A percentile compares a stretch with the other conserved stretches of the same genome.
These are phyloP conservation scores for Silene latifolia DNA, from an alignment of 148 eudicot genomes.

Conservation along the genomic window DNA sequence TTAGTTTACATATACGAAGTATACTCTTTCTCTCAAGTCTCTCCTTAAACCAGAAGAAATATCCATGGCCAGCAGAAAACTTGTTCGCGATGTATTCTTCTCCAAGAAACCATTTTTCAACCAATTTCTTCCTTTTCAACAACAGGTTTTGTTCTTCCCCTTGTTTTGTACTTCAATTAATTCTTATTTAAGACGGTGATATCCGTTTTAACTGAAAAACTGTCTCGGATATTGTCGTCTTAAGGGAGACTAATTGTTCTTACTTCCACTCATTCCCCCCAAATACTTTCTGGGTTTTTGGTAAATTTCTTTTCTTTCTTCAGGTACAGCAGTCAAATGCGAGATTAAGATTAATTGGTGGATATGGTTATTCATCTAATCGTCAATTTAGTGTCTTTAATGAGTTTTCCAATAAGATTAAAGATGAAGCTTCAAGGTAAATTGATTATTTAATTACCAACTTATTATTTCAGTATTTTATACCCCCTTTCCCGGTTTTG, in stretches of 20 bases:
- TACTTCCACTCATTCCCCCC: not conserved
- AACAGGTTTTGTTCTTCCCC: constrained; percentile 9
- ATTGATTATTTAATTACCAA: not conserved
- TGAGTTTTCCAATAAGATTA: constrained; percentile 76
- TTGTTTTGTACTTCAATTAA: not conserved
- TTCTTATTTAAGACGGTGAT: too few relatives aligned
- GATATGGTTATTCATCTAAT: constrained; percentile 32
- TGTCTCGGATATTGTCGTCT: too few relatives aligned
- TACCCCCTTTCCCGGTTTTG: too few relatives aligned
- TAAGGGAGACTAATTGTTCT: too few relatives aligned
- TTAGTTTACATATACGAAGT: too few relatives aligned
- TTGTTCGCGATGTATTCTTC: constrained; percentile 23
- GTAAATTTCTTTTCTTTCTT: not conserved
- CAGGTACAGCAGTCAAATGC: constrained; percentile 23
- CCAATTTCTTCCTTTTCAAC: constrained; percentile 11
- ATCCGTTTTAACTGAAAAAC: not conserved
- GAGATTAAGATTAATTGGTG: constrained; percentile 35
- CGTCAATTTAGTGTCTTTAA: constrained; percentile 81
- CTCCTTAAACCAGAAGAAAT: not conserved
- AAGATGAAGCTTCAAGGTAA: constrained; percentile 72
- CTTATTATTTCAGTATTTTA: too few relatives aligned
- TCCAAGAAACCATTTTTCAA: constrained; percentile 18
- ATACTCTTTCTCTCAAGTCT: too few relatives aligned
- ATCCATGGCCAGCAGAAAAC: constrained; percentile 26
- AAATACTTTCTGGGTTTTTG: not conserved